Evolutionary conservation across 768 basidiomycete genomes (phyloP), one percentile per base, ranked within the genome.

Genomic region (Collybiopsis confluens): DNA sequence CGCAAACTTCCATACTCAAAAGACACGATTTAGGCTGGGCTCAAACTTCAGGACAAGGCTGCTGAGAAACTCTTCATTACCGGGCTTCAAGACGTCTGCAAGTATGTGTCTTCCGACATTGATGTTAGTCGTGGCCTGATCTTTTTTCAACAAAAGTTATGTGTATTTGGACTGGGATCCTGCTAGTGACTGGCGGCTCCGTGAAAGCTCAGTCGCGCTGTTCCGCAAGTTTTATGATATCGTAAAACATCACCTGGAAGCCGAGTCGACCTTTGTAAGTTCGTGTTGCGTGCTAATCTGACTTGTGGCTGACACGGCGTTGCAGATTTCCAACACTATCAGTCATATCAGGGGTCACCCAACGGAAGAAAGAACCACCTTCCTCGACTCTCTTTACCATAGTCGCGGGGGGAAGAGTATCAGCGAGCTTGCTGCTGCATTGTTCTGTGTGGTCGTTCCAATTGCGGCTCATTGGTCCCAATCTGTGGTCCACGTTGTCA

Each of bases 381-480:
- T 76, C 61, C 62, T 74, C 23, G 61, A 59, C 35, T 61, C 62
- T 24, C 64, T 78, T 13, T 52, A 57, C 33, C 55, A 54, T 2
- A 56, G 64, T 28, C 51, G 58, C 16, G 45, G 54, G 0, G 54
- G 65, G 60, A 42, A 62, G 63, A 24, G 63, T 55, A 30, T 60
- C 55, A 54, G 67, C 57, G 64, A 75, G 21, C 62, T 83, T n/a
- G 74, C 81, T 1, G 65, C 69, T n/a, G 69, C 71, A 24, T 67
- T 82, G 7, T 79, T 87, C 58, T 72, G 75, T 7, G 77, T 83
- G 44, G 63, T 75, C 15, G 73, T 86, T 11, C 81, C 83, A 4
- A 81, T 81, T 15, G 75, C 78, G 2, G 69, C 80, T 0, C 61
- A 79, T 5, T 85, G 80, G 68, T 81, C 82, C 1, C 73, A 81